phyloP scores from a whole-genome alignment of 805 yeast genomes.

The Wickerhamiella kurtzmanii region DNA sequence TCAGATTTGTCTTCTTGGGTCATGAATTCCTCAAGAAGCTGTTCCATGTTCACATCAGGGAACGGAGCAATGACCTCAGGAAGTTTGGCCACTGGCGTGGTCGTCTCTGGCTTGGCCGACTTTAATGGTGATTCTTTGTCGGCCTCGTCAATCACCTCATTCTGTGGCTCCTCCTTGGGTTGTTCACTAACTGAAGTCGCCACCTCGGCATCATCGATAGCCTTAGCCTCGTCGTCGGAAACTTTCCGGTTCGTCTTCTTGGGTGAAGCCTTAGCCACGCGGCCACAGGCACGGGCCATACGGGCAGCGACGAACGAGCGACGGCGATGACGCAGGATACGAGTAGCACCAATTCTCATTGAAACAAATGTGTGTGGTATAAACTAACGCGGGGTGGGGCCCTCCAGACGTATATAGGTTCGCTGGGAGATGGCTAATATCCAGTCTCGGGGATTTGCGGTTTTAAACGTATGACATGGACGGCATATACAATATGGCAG shows the following conservation, averaged over 20 bases:
- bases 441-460: neutral
- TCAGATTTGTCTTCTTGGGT: neutral
- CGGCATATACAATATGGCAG: no score
- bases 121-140: no score
- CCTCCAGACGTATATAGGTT: neutral
- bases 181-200: neutral
- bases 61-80: conserved; percentile 1
- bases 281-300: neutral
- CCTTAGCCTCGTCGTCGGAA: neutral
- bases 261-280: neutral
- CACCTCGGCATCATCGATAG: neutral
- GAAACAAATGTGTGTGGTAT: neutral
- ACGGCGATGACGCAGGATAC: neutral
- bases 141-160: no score
- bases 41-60: neutral
- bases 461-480: no score
- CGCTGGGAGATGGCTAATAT: neutral
- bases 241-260: neutral
- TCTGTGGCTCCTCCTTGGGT: no score
- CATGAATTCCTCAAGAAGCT: neutral
- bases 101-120: no score
- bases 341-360: neutral
- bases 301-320: neutral
- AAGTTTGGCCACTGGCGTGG: neutral
- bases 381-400: neutral